Conservation (phyloP, 2,329 filamentous ascomycete species). For the Geosmithia morbida region DNA sequence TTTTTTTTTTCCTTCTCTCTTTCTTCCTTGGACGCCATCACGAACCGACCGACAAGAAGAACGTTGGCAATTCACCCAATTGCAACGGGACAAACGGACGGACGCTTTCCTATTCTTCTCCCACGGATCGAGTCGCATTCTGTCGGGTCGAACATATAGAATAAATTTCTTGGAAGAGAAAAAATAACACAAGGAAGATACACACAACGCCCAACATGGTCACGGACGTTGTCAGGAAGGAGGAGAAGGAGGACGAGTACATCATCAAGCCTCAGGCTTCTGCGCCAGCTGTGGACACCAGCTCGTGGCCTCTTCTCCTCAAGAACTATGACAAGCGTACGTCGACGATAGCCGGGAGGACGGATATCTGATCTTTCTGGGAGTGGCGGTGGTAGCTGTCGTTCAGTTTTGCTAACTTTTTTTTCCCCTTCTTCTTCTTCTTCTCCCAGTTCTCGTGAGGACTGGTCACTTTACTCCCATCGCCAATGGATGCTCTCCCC, state of each 20-base stretch:
- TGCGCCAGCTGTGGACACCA: slow-evolving; percentile 68
- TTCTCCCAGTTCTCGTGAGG: slow-evolving; percentile 60
- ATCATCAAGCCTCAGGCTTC: slow-evolving; percentile 84
- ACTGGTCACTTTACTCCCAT: slow-evolving; percentile 97
- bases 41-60: not conserved
- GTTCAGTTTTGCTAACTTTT: slow-evolving; percentile 1
- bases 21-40: not conserved
- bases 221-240: slow-evolving; percentile 5
- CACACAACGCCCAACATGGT: slow-evolving; percentile 13
- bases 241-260: slow-evolving; percentile 49
- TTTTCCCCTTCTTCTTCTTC: no score
- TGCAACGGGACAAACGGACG: not conserved
- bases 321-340: slow-evolving; percentile 91
- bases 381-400: not conserved
- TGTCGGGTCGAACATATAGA: not conserved
- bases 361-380: not conserved
- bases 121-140: not conserved
- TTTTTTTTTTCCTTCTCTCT: not conserved
- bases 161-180: not conserved
- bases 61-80: not conserved
- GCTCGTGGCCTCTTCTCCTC: slow-evolving; percentile 81
- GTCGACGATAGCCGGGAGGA: slow-evolving; percentile 24
- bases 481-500: slow-evolving; percentile 76
- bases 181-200: not conserved
- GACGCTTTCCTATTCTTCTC: not conserved